Base-by-base conservation (phyloP, 106 monocot species). In the Apostasia ramifera region DNA sequence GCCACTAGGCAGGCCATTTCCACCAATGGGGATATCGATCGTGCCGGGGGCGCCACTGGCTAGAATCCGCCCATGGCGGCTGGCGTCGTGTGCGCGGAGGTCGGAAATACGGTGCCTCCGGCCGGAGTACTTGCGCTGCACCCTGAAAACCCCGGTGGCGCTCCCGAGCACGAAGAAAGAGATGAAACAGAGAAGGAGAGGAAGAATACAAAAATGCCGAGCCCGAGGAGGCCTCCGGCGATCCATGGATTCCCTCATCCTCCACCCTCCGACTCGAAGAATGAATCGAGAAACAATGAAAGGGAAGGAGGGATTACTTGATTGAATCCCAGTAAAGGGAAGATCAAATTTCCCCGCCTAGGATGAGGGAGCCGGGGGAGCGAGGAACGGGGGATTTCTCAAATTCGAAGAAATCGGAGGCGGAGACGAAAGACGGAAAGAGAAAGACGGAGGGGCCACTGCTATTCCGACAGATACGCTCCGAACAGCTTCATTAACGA, bases 1-100 rank as follows among this genome's bases (percentile, higher is more conserved):
- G 47, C 53, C 73, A 44, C 84, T 84, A 50, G 92, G 88, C 44
- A 77, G 53, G 70, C 91, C 86, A 50, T 73, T 12, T 51, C 95
- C 95, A 12, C 95, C 95, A 44, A 95, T 40, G 14, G 80, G 78
- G 11, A 95, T 70, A 59, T 95, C 85, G 47, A 78, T 61, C 37
- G 75, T 57, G 37, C 70, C 56, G 14, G 82, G 70, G 9, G 59
- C 75, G 45, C 26, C 68, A 55, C 71, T 59, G 39, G 82, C 44
- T 58, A 95, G 86, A 43, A 83, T 44, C 61, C 92, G 63, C 39
- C 82, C 74, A 48, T 76, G 91, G 37, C 95, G 81, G 53, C 70
- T 73, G 5, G 14, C 74, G 55, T 95, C 95, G 70, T 95, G 95
- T 14, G 59, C 81, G 26, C 77, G 73, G 52, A 95, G 82, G 53